Base-by-base conservation (phyloP, 176 grass and related monocot species). In the Cenchrus purpureus region DNA sequence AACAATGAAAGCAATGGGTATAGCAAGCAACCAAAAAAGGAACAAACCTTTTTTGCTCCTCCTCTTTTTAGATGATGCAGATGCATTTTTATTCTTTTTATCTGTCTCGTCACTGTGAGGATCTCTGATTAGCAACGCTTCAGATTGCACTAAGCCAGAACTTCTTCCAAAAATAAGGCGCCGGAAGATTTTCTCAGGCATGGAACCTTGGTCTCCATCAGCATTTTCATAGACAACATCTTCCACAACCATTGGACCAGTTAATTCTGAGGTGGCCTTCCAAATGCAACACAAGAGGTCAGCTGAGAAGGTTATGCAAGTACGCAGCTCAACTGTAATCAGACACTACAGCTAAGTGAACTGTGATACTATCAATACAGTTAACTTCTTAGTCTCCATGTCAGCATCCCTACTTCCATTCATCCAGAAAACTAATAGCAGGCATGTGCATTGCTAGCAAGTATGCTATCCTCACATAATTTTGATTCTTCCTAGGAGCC, bases 81-180 rank as follows among this genome's bases (percentile, higher is more conserved):
- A 70, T 74, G 56, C 84, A 63, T 7, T 82, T 78, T 75, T 90
- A 76, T 65, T 88, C 31, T 89, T 92, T 71, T 40, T 89, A n/a
- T 92, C 82, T 48, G 31, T 56, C 67, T 85, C 86, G 5, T 83
- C 68, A 77, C 44, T 56, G 28, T 29, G 43, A 46, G 57, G 7
- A 56, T 95, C 89, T 87, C 76, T 88, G 20, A 81, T 74, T 67
- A 95, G n/a, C 85, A 95, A 85, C 68, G 93, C 91, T 87, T 98
- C 96, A 80, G 96, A 98, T 87, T 98, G 96, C 81, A 98, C 87
- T 87, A 98, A 95, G 63, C 89, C 88, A 56, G 83, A 86, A 91
- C 90, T 98, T 94, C 96, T 89, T 63, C 91, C 92, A 82, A 98
- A 98, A 78, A 87, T 87, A 89, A 98, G 93, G 48, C 93, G 89